These are phyloP conservation scores for Colletotrichum tropicicola DNA, from an alignment of 2,329 filamentous ascomycete genomes.

Conservation along the genomic window DNA sequence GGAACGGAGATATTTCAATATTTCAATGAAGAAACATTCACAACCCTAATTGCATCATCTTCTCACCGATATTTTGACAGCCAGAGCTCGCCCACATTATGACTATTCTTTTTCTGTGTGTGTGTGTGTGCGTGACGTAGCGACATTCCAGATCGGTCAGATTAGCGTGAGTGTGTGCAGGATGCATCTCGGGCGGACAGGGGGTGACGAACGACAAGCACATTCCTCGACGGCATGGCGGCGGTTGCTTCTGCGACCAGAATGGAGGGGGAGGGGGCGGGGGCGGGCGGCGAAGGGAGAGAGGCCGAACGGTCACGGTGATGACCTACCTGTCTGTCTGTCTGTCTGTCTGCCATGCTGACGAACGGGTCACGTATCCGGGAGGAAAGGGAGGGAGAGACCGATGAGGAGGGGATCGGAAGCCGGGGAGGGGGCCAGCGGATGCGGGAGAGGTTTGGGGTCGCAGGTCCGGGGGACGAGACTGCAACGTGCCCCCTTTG, in stretches of 20 bases:
- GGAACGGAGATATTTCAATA: neutral
- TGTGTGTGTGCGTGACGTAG: constrained; percentile 11
- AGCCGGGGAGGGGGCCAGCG: neutral
- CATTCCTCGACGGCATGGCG: constrained; percentile 12
- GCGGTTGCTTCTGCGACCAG: neutral
- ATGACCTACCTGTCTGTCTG: too few relatives aligned
- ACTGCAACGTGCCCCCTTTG: too few relatives aligned
- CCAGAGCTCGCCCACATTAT: too few relatives aligned
- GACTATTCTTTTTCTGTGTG: too few relatives aligned
- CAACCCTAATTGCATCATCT: neutral
- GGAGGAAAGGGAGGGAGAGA: constrained; percentile 19
- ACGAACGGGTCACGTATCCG: neutral
- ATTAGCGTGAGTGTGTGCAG: constrained; percentile 24
- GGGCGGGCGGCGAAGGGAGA: constrained; percentile 11
- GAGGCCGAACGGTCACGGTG: too few relatives aligned
- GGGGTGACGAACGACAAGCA: constrained; percentile 1
- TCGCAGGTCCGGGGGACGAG: too few relatives aligned
- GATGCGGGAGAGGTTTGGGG: too few relatives aligned
- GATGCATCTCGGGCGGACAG: constrained; percentile 26
- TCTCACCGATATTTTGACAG: too few relatives aligned
- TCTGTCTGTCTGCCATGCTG: too few relatives aligned
- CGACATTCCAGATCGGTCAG: constrained; percentile 22
- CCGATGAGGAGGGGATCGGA: neutral
- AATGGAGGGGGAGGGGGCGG: neutral
- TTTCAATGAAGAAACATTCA: neutral